Evolutionary conservation across 129 eudicot species (phyloP).

Genomic region (Erigeron canadensis): DNA sequence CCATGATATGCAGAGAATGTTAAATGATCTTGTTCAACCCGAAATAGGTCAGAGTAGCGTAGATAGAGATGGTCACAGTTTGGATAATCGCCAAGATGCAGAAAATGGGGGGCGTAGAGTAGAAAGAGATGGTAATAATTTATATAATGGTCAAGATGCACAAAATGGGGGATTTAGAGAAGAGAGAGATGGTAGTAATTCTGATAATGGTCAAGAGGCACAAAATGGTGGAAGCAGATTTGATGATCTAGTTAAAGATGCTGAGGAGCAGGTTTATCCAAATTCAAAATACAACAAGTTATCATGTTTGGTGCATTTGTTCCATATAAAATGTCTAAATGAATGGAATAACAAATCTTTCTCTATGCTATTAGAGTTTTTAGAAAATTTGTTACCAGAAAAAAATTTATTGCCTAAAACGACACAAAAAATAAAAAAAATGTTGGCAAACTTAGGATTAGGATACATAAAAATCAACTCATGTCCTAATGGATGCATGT

Average conservation of each 20-base stretch:
- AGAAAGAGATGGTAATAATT: background rate
- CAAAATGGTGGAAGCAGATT: background rate
- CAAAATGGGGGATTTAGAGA: background rate
- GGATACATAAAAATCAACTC: background rate
- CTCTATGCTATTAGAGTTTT: slow-evolving; percentile 2
- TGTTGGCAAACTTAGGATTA: background rate
- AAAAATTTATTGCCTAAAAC: background rate
- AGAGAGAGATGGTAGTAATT: background rate
- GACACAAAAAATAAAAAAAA: background rate
- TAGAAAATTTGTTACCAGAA: background rate
- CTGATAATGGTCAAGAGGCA: background rate
- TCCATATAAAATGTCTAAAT: background rate
- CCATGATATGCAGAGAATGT: background rate
- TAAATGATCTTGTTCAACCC: background rate
- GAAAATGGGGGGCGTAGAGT: background rate
- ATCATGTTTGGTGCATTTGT: background rate
- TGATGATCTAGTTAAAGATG: background rate
- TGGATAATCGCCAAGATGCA: no score
- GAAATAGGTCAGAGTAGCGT: no score
- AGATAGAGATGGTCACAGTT: no score
- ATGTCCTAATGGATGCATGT: slow-evolving; percentile 12
- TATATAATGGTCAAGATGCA: no score
- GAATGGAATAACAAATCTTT: slow-evolving; percentile 3
- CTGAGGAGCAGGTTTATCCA: background rate
- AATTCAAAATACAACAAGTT: background rate